Percentiles rank a stretch among this genome's conserved stretches.
phyloP scores from a whole-genome alignment of 2,329 filamentous ascomycete species.

The Ceratocystiopsis minuta region DNA sequence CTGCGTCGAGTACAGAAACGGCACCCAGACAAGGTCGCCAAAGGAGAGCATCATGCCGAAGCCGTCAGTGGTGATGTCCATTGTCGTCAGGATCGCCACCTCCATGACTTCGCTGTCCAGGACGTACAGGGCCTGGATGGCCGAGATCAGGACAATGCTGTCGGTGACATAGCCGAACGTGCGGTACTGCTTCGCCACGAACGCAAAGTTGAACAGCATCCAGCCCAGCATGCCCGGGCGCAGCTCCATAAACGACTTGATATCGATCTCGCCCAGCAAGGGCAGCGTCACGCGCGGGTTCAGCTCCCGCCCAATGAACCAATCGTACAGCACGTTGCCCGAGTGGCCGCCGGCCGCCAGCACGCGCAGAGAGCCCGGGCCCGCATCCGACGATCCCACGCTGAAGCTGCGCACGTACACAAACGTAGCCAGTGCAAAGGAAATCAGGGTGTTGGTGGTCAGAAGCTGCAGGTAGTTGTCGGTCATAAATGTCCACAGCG shows the following conservation, averaged over 20 bases:
- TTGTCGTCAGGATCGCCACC: conserved; percentile 74
- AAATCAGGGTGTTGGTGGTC: conserved; percentile 64
- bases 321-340: conserved; percentile 83
- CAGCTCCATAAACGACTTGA: conserved; percentile 80
- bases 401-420: conserved; percentile 71
- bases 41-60: conserved; percentile 93
- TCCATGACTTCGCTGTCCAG: conserved; percentile 80
- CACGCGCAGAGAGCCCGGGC: conserved; percentile 57
- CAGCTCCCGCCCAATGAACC: conserved; percentile 89
- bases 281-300: conserved; percentile 73
- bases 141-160: conserved; percentile 62
- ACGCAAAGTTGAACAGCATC: conserved; percentile 70
- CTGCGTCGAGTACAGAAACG: conserved; percentile 74
- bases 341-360: conserved; percentile 66
- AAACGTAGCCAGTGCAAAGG: conserved; percentile 53
- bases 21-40: conserved; percentile 83
- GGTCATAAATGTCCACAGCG: conserved; percentile 82
- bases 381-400: conserved; percentile 22
- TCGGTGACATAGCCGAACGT: conserved; percentile 70
- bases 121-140: conserved; percentile 66
- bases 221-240: conserved; percentile 84
- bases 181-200: conserved; percentile 74
- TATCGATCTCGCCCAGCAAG: conserved; percentile 67
- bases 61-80: conserved; percentile 83
- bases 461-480: conserved; percentile 79